Evolutionary conservation across 805 yeast species (phyloP).

Genomic region (Hanseniaspora hatyaiensis): DNA sequence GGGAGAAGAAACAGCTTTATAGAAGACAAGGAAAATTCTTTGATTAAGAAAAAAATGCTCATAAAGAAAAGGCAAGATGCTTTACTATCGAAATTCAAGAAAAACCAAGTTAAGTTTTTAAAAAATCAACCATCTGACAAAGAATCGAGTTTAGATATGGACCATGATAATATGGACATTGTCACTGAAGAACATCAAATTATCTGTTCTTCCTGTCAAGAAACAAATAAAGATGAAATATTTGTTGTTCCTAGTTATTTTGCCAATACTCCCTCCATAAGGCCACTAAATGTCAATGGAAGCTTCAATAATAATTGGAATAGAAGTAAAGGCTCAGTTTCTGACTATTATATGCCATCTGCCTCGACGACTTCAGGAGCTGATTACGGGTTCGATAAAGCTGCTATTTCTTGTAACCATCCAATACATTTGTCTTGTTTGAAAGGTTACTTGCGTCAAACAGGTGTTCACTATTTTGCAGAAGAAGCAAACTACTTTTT

Average conservation of each 20-base stretch:
- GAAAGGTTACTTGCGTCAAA: conserved; percentile 39
- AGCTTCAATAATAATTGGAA: conserved; percentile 9
- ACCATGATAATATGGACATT: neutral
- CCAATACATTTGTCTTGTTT: conserved; percentile 81
- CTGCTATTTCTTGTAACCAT: conserved; percentile 82
- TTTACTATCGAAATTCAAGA: conserved; percentile 50
- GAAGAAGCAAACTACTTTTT: conserved; percentile 34
- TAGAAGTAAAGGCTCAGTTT: too few relatives aligned
- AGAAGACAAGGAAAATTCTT: conserved; percentile 39
- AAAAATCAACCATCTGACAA: conserved; percentile 35
- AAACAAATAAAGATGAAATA: conserved; percentile 35
- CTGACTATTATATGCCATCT: conserved; percentile 6
- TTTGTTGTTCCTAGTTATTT: conserved; percentile 51
- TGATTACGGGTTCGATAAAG: conserved; percentile 21
- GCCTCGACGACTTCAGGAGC: conserved; percentile 3
- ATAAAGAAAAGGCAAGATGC: conserved; percentile 53
- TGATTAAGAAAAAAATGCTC: conserved; percentile 43
- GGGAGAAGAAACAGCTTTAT: conserved; percentile 34
- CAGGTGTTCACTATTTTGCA: neutral
- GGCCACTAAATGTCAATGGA: conserved; percentile 28
- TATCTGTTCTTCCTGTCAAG: conserved; percentile 52
- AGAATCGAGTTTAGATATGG: too few relatives aligned
- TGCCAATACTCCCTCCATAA: conserved; percentile 37
- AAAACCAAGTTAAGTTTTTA: conserved; percentile 66
- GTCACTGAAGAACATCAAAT: conserved; percentile 24